Evolutionary conservation across 2,329 filamentous ascomycete genomes (phyloP).

Genomic region (Fusarium pseudograminearum): DNA sequence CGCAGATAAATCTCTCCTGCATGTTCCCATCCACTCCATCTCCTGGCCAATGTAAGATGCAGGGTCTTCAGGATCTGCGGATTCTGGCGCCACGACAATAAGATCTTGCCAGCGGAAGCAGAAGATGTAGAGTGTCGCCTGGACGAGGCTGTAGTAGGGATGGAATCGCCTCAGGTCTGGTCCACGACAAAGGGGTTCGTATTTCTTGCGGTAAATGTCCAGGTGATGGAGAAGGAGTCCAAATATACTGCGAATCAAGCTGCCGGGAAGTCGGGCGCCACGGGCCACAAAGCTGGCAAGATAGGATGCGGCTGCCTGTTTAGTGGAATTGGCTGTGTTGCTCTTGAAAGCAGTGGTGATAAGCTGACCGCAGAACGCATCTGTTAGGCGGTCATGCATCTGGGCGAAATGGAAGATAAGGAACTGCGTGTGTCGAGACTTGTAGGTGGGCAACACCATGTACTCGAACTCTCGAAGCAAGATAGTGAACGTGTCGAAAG

Average conservation of each 20-base stretch:
- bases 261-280: conserved; percentile 81
- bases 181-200: conserved; percentile 80
- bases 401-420: conserved; percentile 96
- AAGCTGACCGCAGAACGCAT: conserved; percentile 84
- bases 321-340: conserved; percentile 77
- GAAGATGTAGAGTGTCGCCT: conserved; percentile 92
- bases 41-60: conserved; percentile 75
- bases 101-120: conserved; percentile 98
- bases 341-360: conserved; percentile 63
- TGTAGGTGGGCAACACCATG: conserved; percentile 90
- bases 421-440: conserved; percentile 94
- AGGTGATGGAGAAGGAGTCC: conserved; percentile 82
- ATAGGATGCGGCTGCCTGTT: conserved; percentile 90
- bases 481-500: conserved; percentile 79
- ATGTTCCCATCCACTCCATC: conserved; percentile 79
- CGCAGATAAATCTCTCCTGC: conserved; percentile 78
- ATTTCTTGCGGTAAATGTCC: conserved; percentile 76
- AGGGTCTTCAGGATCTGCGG: conserved; percentile 71
- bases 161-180: conserved; percentile 88
- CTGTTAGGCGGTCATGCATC: conserved; percentile 79
- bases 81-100: conserved; percentile 71
- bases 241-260: conserved; percentile 85
- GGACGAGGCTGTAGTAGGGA: conserved; percentile 88
- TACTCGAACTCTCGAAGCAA: conserved; percentile 87
- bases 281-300: conserved; percentile 94